Conservation (phyloP, 2,329 filamentous ascomycete genomes). For the Penicillium sp. region DNA sequence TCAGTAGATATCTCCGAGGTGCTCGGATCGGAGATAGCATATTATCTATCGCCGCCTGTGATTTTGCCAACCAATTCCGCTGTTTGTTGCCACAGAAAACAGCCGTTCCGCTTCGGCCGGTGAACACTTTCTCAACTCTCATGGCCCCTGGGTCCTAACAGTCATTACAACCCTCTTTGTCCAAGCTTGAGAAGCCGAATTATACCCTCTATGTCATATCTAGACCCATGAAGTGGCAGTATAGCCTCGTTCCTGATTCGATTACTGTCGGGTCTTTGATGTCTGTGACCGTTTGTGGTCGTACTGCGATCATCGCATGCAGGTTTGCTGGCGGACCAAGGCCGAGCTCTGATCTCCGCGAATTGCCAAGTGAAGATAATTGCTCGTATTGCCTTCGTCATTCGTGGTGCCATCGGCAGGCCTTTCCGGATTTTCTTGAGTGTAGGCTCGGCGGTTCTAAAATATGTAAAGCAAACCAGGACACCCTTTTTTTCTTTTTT, state of each 20-base stretch:
- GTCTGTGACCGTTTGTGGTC: background rate
- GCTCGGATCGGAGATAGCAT: slow-evolving; percentile 21
- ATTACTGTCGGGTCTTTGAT: background rate
- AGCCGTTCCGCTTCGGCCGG: background rate
- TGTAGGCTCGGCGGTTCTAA: background rate
- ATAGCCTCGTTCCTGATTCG: background rate
- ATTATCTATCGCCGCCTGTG: slow-evolving; percentile 6
- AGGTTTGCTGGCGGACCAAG: background rate
- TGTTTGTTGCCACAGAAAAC: background rate
- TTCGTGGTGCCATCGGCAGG: background rate
- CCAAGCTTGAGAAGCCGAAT: no score
- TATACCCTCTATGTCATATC: background rate
- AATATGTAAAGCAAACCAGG: background rate
- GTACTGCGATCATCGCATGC: background rate
- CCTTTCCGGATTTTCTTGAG: background rate
- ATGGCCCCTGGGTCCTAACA: background rate
- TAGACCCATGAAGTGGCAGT: background rate
- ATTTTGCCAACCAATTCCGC: slow-evolving; percentile 5
- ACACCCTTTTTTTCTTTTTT: no score
- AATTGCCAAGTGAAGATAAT: background rate
- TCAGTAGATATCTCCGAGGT: slow-evolving; percentile 13
- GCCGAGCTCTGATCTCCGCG: background rate
- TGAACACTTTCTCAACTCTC: background rate
- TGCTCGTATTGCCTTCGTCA: background rate
- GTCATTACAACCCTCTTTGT: background rate